Conservation (phyloP, 2,329 filamentous ascomycete genomes). For the Pseudogymnoascus sp. region DNA sequence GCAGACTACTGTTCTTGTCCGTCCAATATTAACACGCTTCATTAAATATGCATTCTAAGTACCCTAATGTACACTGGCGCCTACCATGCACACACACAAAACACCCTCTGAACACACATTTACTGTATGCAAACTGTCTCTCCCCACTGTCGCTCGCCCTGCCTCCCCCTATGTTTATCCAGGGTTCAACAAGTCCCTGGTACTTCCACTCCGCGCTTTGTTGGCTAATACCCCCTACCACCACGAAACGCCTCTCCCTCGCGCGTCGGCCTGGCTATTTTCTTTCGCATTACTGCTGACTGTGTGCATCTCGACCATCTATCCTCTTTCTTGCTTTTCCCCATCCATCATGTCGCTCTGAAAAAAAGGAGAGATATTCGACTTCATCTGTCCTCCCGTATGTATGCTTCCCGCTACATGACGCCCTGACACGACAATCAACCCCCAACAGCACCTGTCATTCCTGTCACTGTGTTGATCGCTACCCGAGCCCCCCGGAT, state of each 20-base stretch:
- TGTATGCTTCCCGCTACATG: neutral
- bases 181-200: neutral
- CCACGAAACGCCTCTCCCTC: neutral
- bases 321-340: neutral
- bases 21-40: neutral
- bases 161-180: neutral
- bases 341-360: neutral
- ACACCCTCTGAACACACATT: neutral
- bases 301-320: neutral
- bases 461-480: neutral
- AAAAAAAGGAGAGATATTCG: neutral
- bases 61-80: neutral
- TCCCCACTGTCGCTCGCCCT: neutral
- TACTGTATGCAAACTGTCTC: neutral
- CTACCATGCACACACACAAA: neutral
- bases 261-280: neutral
- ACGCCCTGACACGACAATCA: neutral
- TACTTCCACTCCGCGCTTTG: neutral
- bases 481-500: conserved; percentile 1
- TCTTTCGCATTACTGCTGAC: neutral
- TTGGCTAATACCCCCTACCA: neutral
- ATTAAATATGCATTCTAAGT: neutral
- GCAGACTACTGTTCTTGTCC: too few species aligned
- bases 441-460: neutral
- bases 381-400: neutral